Evolutionary conservation across 106 monocot genomes (phyloP).

Genomic region (Vanilla planifolia): DNA sequence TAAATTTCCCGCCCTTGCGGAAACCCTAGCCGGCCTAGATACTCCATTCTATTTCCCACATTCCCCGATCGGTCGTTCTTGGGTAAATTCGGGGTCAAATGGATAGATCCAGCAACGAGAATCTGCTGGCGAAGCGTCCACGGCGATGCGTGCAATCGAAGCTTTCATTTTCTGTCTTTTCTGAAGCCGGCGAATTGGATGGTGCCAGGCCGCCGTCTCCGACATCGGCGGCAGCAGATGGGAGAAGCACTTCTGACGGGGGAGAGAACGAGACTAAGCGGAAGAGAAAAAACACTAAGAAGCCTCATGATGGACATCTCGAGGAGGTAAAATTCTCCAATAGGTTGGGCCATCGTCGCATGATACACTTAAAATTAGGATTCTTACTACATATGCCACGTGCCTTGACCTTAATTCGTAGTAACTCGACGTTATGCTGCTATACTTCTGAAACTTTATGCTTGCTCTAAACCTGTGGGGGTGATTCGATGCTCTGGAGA

Average conservation of each 20-base stretch:
- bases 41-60: not conserved
- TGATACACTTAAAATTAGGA: too few species aligned
- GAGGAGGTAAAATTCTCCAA: constrained; percentile 10
- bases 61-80: not conserved
- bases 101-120: not conserved
- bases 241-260: not conserved
- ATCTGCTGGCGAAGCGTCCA: not conserved
- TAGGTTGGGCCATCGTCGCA: too few species aligned
- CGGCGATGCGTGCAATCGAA: constrained; percentile 9
- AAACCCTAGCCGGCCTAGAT: constrained; percentile 1
- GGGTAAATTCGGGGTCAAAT: not conserved
- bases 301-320: not conserved
- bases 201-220: not conserved
- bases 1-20: not conserved
- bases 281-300: not conserved
- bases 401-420: too few species aligned
- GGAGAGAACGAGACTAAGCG: not conserved
- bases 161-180: constrained; percentile 2
- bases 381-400: too few species aligned
- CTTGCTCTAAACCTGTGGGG: too few species aligned
- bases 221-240: not conserved
- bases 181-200: not conserved
- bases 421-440: too few species aligned
- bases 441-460: too few species aligned
- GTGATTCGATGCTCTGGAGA: too few species aligned